Conservation (phyloP, 2,329 filamentous ascomycete species). For the Penicillium sp. region DNA sequence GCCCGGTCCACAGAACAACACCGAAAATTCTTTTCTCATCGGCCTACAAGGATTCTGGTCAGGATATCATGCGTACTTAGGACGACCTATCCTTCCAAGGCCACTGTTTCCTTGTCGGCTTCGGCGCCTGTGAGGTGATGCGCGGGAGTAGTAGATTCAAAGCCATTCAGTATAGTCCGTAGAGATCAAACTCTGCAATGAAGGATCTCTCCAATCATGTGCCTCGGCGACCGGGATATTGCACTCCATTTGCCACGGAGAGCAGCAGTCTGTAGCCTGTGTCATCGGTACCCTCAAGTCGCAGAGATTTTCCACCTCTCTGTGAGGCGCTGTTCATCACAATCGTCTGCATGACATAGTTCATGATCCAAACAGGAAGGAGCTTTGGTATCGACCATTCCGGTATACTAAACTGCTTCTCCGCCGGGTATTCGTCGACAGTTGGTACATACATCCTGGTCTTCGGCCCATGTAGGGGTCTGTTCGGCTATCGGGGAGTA, state of each 20-base stretch:
- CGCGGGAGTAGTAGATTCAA: background rate
- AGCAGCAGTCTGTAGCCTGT: constrained; percentile 4
- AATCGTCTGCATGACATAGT: constrained; percentile 36
- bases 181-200: background rate
- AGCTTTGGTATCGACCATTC: constrained; percentile 45
- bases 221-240: background rate
- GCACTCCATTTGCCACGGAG: background rate
- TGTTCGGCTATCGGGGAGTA: constrained; percentile 42
- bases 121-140: background rate
- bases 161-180: background rate
- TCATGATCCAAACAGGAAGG: constrained; percentile 46
- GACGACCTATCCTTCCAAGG: background rate
- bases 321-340: constrained; percentile 34
- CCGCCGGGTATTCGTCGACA: constrained; percentile 54
- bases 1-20: background rate
- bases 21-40: background rate
- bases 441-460: constrained; percentile 40
- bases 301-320: constrained; percentile 21
- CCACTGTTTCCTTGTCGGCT: background rate
- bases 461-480: constrained; percentile 36
- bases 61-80: background rate
- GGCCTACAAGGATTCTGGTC: background rate
- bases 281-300: constrained; percentile 15
- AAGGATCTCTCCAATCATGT: background rate
- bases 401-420: constrained; percentile 52